Percentiles rank a stretch among this genome's conserved stretches.
Conservation (phyloP, 257 asterid species). For the Plantago ovata region DNA sequence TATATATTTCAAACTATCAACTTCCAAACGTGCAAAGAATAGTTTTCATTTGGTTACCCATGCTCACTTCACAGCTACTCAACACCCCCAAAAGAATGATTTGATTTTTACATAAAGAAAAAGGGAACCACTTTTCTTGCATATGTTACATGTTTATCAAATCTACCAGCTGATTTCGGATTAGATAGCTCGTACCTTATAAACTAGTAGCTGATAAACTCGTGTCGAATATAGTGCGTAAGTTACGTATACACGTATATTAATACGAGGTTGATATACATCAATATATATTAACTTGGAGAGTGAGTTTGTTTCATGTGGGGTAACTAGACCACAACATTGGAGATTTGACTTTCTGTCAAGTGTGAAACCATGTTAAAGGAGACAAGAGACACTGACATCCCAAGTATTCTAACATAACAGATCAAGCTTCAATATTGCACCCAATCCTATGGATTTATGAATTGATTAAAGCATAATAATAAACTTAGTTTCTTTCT, state of each 20-base stretch:
- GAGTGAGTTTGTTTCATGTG: background rate
- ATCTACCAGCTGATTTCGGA: too few relatives aligned
- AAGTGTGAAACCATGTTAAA: constrained; percentile 10
- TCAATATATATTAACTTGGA: too few relatives aligned
- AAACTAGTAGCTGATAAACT: too few relatives aligned
- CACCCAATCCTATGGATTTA: background rate
- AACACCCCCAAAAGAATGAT: background rate
- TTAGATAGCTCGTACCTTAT: too few relatives aligned
- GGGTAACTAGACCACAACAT: background rate
- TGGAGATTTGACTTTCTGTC: constrained; percentile 27
- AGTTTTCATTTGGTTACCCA: constrained; percentile 37
- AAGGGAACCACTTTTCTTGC: background rate
- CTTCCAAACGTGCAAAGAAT: constrained; percentile 25
- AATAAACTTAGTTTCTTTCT: too few relatives aligned
- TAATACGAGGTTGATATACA: too few relatives aligned
- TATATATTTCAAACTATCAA: constrained; percentile 12
- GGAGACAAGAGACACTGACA: background rate
- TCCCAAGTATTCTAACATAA: background rate
- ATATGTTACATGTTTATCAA: too few relatives aligned
- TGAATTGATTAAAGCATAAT: too few relatives aligned
- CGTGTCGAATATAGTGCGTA: too few relatives aligned
- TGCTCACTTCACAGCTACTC: constrained; percentile 18
- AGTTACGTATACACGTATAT: too few relatives aligned
- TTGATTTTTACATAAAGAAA: background rate
- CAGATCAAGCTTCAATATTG: background rate